Percentiles rank a stretch among this genome's conserved stretches.
Conservation (phyloP, 1,284 basidiomycete genomes). For the Ganoderma lucidum region DNA sequence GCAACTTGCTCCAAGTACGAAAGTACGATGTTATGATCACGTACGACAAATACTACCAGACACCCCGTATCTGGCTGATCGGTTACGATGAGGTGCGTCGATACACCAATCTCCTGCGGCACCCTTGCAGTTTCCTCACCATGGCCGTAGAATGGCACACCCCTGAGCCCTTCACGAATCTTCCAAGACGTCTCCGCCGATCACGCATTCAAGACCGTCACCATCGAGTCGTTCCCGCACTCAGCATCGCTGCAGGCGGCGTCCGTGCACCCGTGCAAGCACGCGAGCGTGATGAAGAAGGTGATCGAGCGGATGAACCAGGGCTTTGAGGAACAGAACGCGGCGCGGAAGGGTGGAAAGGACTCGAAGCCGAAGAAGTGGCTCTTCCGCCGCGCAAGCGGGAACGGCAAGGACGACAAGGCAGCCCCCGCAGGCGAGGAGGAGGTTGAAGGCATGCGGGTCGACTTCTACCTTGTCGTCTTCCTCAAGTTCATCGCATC, state of each 20-base stretch:
- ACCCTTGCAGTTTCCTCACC: neutral
- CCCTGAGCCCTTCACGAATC: slow-evolving; percentile 88
- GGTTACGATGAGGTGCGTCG: slow-evolving; percentile 89
- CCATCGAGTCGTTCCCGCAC: slow-evolving; percentile 98
- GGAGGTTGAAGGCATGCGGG: slow-evolving; percentile 86
- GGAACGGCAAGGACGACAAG: slow-evolving; percentile 63
- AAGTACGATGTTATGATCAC: slow-evolving; percentile 99
- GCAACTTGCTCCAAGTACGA: slow-evolving; percentile 92
- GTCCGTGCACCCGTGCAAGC: slow-evolving; percentile 98
- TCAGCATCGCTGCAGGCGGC: slow-evolving; percentile 85
- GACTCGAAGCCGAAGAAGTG: slow-evolving; percentile 83
- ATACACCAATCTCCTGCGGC: neutral
- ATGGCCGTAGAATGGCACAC: slow-evolving; percentile 76
- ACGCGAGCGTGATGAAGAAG: slow-evolving; percentile 99
- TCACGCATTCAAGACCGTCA: slow-evolving; percentile 98
- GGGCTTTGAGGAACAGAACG: slow-evolving; percentile 81
- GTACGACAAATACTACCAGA: slow-evolving; percentile 99
- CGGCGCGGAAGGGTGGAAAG: slow-evolving; percentile 63
- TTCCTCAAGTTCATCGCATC: slow-evolving; percentile 98
- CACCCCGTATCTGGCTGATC: slow-evolving; percentile 93
- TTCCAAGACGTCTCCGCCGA: slow-evolving; percentile 98
- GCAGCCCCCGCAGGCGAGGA: slow-evolving; percentile 60
- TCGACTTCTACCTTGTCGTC: slow-evolving; percentile 95
- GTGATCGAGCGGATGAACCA: slow-evolving; percentile 99
- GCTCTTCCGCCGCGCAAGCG: slow-evolving; percentile 78